Evolutionary conservation across 345 rosid genomes (phyloP), one percentile per base, ranked within the genome.

Genomic region (Heritiera fomes): DNA sequence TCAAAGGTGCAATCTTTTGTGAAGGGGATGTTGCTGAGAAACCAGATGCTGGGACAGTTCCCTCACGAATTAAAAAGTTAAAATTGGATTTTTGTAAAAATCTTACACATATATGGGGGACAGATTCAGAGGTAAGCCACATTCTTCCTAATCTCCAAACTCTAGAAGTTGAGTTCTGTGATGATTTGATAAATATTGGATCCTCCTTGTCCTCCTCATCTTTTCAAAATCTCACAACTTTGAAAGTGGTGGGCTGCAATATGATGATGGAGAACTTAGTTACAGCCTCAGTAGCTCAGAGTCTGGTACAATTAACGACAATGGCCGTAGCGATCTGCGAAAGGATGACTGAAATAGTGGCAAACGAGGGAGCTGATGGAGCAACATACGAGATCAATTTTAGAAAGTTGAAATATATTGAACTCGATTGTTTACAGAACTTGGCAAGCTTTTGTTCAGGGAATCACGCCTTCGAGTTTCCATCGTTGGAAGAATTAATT

Each of bases 81-180:
- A 0, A 1, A 10, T 18, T 82, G 8, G n/a, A n/a, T 0, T 0
- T 0, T 0, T 49, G 15, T 3, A 12, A 20, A 6, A 15, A 30
- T 30, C 38, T 71, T 6, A 4, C 14, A 4, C 38, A 28, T 30
- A 28, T 71, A 71, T 46, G 75, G 58, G 38, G 49, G 47, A 75
- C 70, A 47, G 34, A 76, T 23, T 38, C 23, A 14, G 41, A 46
- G 40, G 59, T 28, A 20, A 47, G 41, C 17, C 45, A 34, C n/a
- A 40, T 38, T 38, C 47, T 65, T 67, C 13, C 32, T 41, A 67
- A 18, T 41, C 75, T 53, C 3, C 28, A 72, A 53, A 53, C 43
- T 15, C 15, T 72, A 4, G 5, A 52, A 12, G 46, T 72, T 72
- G 0, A 0, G 0, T 1, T 1, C 1, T 50, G 59, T 34, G 0